phyloP scores from a whole-genome alignment of 192 early-diverging fungal species.

The Backusella liffmaniae region DNA sequence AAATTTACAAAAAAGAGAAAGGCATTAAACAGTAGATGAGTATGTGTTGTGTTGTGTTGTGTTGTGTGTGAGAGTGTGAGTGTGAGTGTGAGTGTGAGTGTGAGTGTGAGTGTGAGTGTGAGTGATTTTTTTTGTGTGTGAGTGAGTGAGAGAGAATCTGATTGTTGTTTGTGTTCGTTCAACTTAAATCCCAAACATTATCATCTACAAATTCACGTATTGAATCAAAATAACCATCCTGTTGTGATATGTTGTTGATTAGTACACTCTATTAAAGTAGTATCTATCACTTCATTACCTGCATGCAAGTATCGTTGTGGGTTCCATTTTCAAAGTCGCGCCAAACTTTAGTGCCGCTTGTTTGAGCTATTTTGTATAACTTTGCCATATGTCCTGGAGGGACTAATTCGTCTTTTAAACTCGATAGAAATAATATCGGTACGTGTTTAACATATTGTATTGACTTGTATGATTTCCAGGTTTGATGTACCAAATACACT shows the following conservation, averaged over 20 bases:
- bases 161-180: neutral
- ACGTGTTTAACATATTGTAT: constrained; percentile 64
- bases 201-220: constrained; percentile 44
- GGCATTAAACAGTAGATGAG: neutral
- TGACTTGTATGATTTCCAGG: constrained; percentile 79
- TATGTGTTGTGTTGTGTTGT: neutral
- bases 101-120: neutral
- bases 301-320: constrained; percentile 88
- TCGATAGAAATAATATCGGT: constrained; percentile 83
- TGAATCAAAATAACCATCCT: constrained; percentile 82
- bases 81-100: neutral
- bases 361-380: constrained; percentile 65
- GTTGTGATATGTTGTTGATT: constrained; percentile 14
- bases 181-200: constrained; percentile 20
- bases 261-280: neutral
- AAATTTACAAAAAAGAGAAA: neutral
- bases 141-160: neutral
- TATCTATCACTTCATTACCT: constrained; percentile 17
- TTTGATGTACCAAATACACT: constrained; percentile 82
- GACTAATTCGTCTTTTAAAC: constrained; percentile 82
- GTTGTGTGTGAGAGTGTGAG: neutral
- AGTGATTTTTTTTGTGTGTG: neutral
- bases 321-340: constrained; percentile 77
- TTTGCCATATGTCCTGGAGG: constrained; percentile 85
- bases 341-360: constrained; percentile 44